Percentiles rank a stretch among this genome's conserved stretches.
These are phyloP conservation scores for Jimgerdemannia lactiflua DNA, from an alignment of 192 early-diverging fungal species.

Conservation along the genomic window DNA sequence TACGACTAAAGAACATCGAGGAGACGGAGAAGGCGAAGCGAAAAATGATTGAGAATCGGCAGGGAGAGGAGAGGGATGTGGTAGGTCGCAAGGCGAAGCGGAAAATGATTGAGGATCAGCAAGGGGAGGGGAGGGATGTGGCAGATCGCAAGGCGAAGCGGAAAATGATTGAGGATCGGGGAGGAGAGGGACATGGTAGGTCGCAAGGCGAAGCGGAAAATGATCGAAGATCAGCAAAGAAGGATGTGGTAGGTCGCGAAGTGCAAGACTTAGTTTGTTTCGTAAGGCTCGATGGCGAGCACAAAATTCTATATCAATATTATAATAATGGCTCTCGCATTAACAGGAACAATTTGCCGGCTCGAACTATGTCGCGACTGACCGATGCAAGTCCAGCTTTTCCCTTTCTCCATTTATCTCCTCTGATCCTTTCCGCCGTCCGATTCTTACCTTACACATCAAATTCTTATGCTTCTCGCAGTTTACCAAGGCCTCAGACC, in stretches of 20 bases:
- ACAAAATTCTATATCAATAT: no score
- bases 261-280: neutral
- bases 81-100: no score
- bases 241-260: constrained; percentile 16
- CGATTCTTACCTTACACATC: no score
- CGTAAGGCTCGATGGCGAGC: neutral
- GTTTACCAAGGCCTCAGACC: no score
- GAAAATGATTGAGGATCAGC: neutral
- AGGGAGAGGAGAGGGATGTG: no score
- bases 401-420: no score
- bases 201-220: no score
- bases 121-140: constrained; percentile 22
- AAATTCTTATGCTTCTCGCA: no score
- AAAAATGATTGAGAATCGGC: constrained; percentile 2
- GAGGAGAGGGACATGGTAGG: no score
- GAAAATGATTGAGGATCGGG: constrained; percentile 6
- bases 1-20: constrained; percentile 69
- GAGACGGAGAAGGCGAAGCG: constrained; percentile 79
- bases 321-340: constrained; percentile 6
- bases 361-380: constrained; percentile 29
- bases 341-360: constrained; percentile 6
- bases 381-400: constrained; percentile 26
- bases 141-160: constrained; percentile 57
- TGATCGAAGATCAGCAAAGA: constrained; percentile 7
- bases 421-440: no score